Base-by-base conservation (phyloP, 2,329 filamentous ascomycete species). In the Tricladium varicosporioides region DNA sequence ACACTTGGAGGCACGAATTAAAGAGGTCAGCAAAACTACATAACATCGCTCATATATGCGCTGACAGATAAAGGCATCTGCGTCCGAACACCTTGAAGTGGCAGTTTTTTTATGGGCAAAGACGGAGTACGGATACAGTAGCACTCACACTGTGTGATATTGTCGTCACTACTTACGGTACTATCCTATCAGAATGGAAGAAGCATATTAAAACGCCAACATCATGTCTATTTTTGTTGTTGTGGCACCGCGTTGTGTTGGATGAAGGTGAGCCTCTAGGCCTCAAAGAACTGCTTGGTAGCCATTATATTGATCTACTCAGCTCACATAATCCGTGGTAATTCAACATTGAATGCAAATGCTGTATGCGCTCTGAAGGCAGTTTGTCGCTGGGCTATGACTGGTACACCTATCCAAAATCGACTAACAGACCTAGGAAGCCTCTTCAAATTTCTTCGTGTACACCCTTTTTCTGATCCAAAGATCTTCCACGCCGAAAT, bases 381-480 rank as follows among this genome's bases (percentile, higher is more conserved):
- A 0, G 54, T 66, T 5, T 15, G 65, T 1, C 70, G 78, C 8
- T 80, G 77, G 78, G 74, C 73, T 0, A 71, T 80, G 0, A 79
- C 76, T 0, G 77, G 77, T 0, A 80, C 78, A 0, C 78, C 78
- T 0, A 74, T 81, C 0, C 77, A 80, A 46, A 81, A 80, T 45
- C 65, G 65, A 0, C 67, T 79, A 0, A 63, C 63, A 1, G 78
- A 80, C 47, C 66, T 80, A 5, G 68, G 71, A 0, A 67, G 70
- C 0, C 67, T 80, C 0, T 64, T 80, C 1, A 72, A 71, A 16
- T 80, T 80, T 53, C 65, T 80, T 11, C 65, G 66, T 3, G 71
- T 69, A 0, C 60, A 74, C 54, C 78, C 78, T 0, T 79, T 77
- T 52, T 58, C 69, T 3, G 69, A 77, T 5, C 54, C 59, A 1